A percentile compares a stretch with the other conserved stretches of the same genome.
Evolutionary conservation across 805 yeast genomes (phyloP).

Genomic region (Diddensiella caesifluorescens): DNA sequence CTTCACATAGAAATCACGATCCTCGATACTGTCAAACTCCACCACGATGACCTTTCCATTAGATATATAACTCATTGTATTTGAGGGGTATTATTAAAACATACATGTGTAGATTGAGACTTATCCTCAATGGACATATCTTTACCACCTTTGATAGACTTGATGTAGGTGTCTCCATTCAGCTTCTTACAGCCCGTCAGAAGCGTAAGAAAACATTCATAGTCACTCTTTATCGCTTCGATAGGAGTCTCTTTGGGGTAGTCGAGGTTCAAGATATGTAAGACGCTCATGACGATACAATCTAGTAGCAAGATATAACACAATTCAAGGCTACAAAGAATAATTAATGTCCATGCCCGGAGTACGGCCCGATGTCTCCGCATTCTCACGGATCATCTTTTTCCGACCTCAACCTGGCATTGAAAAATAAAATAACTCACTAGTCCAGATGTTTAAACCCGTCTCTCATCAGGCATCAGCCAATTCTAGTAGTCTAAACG

Average conservation of each 20-base stretch:
- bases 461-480: too few species aligned
- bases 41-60: constrained; percentile 2
- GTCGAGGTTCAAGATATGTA: not conserved
- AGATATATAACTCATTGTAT: not conserved
- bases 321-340: too few species aligned
- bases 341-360: too few species aligned
- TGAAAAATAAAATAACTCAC: too few species aligned
- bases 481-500: too few species aligned
- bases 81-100: not conserved
- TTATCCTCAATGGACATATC: constrained; percentile 1
- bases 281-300: not conserved
- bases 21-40: constrained; percentile 7
- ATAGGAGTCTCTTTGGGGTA: not conserved
- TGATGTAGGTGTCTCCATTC: not conserved
- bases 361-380: too few species aligned
- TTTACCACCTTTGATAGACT: constrained; percentile 1
- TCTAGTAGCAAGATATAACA: too few species aligned
- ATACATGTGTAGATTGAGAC: constrained; percentile 1
- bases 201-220: not conserved
- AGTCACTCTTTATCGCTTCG: not conserved
- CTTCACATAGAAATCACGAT: constrained; percentile 9
- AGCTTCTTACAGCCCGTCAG: not conserved
- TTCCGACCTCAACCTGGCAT: too few species aligned
- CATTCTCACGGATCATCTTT: too few species aligned
- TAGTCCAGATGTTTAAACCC: too few species aligned